Evolutionary conservation across 169 alveolate species (phyloP), one percentile per base, ranked within the genome.

Genomic region (Toxoplasma gondii): DNA sequence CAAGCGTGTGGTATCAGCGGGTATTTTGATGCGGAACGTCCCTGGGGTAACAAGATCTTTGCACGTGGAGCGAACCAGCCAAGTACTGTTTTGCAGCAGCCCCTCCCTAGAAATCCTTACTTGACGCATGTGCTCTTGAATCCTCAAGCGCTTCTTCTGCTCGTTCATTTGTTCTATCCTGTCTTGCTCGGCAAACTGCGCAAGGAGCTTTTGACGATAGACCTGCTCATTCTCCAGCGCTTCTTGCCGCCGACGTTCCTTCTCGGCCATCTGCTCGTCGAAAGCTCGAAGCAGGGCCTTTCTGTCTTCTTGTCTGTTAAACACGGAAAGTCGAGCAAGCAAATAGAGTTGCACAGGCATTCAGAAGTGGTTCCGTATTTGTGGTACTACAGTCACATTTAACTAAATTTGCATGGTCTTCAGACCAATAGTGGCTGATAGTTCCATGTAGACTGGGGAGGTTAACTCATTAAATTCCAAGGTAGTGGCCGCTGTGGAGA

Each of bases 171-270:
- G 96, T 91, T 97, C 98, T 43, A 97, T 86, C 91, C 96, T 91
- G 80, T 96, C 98, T 91, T 97, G 98, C 53, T 96, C 97, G 58
- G 98, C 98, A 92, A 97, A 97, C 92, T 97, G 97, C 39, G 96
- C 97, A 97, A 97, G 95, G 94, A 97, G 96, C 87, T 94, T 92
- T 86, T 94, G 95, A 94, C 97, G 96, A 92, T 96, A 97, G 45
- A 96, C 97, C 39, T 96, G 94, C 96, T 97, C 98, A 96, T 97
- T 94, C 92, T 96, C 95, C 92, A 90, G 93, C 74, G 96, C 98
- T 82, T 95, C 97, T 70, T 92, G 95, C 67, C 94, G 88, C 45
- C 82, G 88, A 74, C 96, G 86, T 88, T 96, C 96, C 93, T 96
- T 93, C 92, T 93, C 95, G 17, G 84, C 93, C 95, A 97, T 93